Evolutionary conservation across 2,329 filamentous ascomycete genomes (phyloP), one percentile per base, ranked within the genome.

Genomic region (Capronia americana): DNA sequence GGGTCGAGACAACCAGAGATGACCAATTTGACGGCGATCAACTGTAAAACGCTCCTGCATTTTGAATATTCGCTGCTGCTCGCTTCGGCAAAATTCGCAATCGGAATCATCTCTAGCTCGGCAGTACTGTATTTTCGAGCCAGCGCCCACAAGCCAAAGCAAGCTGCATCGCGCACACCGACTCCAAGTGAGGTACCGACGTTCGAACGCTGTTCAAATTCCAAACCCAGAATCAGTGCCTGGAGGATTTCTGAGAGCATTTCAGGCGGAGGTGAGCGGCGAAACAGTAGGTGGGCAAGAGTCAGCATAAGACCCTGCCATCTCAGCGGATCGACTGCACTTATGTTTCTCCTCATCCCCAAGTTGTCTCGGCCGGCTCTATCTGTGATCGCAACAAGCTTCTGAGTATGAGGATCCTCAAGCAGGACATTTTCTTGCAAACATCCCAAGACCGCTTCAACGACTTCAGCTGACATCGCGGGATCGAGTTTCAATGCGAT

Each of bases 291-390:
- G 77, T 98, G 92, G 0, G 92, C 89, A 2, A 99, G 82, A 0
- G 95, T 95, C 53, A 99, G 84, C 73, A 93, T 93, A 44, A 97
- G 79, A 0, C 95, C 95, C 77, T 99, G 95, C 95, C 95, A 99
- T 77, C 90, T 88, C 28, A 94, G 83, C 17, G 92, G 86, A 76
- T 96, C 89, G 14, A 96, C 92, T 8, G 89, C 88, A 50, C 88
- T 88, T 41, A 96, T 80, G 75, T 95, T 81, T 76, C 77, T 69
- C 79, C 80, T 81, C 46, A 79, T 57, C 23, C 46, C 63, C 6
- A 12, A 28, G 5, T 48, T 38, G 79, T 82, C 23, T 79, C 79
- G 78, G 71, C 64, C 7, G 72, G 73, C 32, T 75, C 70, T 8
- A 65, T 75, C 55, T 72, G 71, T 55, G 74, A 61, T 57, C 5